A percentile compares a stretch with the other conserved stretches of the same genome.
Conservation (phyloP, 163 green algal genomes). For the Chlamydomonas reinhardtii region DNA sequence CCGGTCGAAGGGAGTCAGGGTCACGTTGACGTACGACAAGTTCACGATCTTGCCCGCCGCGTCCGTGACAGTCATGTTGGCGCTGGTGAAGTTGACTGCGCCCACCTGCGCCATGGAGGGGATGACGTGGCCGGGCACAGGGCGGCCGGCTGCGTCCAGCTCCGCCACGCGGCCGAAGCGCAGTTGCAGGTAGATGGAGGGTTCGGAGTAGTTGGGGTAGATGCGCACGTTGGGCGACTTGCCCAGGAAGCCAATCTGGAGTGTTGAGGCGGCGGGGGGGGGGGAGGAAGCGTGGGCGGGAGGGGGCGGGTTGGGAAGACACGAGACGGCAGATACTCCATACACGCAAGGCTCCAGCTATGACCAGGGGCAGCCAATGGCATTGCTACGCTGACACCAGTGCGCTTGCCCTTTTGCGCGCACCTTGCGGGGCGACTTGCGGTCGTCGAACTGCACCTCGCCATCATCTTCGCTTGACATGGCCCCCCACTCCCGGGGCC, state of each 20-base stretch:
- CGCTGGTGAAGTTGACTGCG: neutral
- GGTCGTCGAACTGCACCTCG: too few relatives aligned
- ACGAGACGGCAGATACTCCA: too few relatives aligned
- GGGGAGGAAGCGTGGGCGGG: too few relatives aligned
- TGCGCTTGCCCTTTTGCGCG: too few relatives aligned
- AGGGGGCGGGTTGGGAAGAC: too few relatives aligned
- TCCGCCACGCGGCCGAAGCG: constrained; percentile 13
- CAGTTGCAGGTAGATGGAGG: constrained; percentile 13
- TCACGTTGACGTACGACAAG: constrained; percentile 12
- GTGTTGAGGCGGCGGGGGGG: neutral
- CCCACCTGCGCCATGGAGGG: neutral
- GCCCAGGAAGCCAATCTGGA: constrained; percentile 33
- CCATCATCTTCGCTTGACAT: too few relatives aligned
- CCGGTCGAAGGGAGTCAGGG: neutral
- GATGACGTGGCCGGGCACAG: constrained; percentile 7
- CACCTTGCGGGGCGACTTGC: too few relatives aligned
- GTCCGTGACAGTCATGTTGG: neutral
- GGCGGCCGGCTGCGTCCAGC: constrained; percentile 5
- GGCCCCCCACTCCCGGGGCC: too few relatives aligned
- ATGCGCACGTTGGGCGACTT: constrained; percentile 31
- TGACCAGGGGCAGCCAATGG: too few relatives aligned
- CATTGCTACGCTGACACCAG: too few relatives aligned
- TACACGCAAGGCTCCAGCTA: too few relatives aligned
- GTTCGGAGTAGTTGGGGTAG: constrained; percentile 45
- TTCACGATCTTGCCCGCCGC: neutral